Conservation (phyloP, 768 basidiomycete genomes). For the Strobilomyces dryophilus region DNA sequence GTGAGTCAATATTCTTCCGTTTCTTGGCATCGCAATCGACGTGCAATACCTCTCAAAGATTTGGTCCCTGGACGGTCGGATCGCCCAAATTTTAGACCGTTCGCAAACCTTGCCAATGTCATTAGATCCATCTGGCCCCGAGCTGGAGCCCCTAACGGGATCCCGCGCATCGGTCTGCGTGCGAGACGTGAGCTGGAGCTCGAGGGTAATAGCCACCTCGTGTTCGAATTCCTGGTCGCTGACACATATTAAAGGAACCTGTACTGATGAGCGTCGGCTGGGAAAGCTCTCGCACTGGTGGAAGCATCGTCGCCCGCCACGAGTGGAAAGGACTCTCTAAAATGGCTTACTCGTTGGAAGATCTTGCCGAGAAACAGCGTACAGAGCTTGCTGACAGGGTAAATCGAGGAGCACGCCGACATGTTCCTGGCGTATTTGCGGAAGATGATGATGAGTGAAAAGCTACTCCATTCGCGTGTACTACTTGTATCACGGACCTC, state of each 20-base stretch:
- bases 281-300: constrained; percentile 53
- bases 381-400: constrained; percentile 30
- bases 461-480: too few species aligned
- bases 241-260: constrained; percentile 55
- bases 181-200: constrained; percentile 95
- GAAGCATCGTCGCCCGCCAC: constrained; percentile 84
- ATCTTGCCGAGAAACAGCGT: constrained; percentile 61
- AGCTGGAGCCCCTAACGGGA: constrained; percentile 34
- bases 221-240: not conserved
- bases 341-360: constrained; percentile 60
- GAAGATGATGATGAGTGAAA: constrained; percentile 18
- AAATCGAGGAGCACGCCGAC: constrained; percentile 6
- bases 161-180: constrained; percentile 52
- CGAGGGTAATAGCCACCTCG: constrained; percentile 45
- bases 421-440: constrained; percentile 28
- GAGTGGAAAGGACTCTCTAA: constrained; percentile 94
- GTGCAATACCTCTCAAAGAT: constrained; percentile 47
- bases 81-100: constrained; percentile 83
- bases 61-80: constrained; percentile 88
- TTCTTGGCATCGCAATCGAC: constrained; percentile 1
- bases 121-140: constrained; percentile 66
- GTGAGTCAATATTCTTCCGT: constrained; percentile 38
- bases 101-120: constrained; percentile 65
- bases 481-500: not conserved
- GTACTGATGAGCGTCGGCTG: constrained; percentile 91